Evolutionary conservation across 2,329 filamentous ascomycete species (phyloP), one percentile per base, ranked within the genome.

Genomic region (Microdochium paspali): DNA sequence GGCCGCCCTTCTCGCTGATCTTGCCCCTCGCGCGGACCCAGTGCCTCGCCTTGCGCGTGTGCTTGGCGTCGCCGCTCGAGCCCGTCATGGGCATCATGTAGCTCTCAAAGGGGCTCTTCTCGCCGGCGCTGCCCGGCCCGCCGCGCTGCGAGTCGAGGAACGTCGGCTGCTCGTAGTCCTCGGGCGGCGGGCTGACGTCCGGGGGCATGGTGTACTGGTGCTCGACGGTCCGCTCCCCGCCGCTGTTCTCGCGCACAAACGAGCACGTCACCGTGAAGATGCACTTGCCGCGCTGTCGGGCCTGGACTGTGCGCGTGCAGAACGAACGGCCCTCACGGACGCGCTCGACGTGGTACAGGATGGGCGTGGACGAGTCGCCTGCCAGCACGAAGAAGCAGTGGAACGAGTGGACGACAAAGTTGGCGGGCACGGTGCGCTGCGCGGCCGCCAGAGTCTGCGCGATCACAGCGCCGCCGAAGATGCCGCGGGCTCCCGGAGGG

Each of bases 361-460:
- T 86, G 26, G 93, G 91, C 18, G 93, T 84, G 50, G 85, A 80
- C 12, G 81, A 76, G 60, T 91, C 87, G 24, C 93, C 93, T 4
- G 91, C 90, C 2, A 97, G 82, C 28, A 98, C 83, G 66, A 98
- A 98, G 73, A 97, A 98, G 78, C 93, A 97, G 76, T 98, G 93
- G 86, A 95, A 96, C 61, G 85, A 91, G 73, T 98, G 93, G 45
- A 93, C 82, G 50, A 83, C 79, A 67, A 95, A 96, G 62, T 87
- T 75, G 24, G 73, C 65, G 0, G 85, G 84, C 2, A 98, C 87
- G 9, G 93, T 98, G 61, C 82, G 80, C 66, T 95, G 90, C 23
- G 89, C 93, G 2, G 93, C 89, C 43, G 86, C 79, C 24, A 96
- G 83, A 7, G 61, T 64, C 74, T 97, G 91, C 44, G 91, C 90